Base-by-base conservation (phyloP, 257 asterid genomes). In the Rauvolfia tetraphylla region DNA sequence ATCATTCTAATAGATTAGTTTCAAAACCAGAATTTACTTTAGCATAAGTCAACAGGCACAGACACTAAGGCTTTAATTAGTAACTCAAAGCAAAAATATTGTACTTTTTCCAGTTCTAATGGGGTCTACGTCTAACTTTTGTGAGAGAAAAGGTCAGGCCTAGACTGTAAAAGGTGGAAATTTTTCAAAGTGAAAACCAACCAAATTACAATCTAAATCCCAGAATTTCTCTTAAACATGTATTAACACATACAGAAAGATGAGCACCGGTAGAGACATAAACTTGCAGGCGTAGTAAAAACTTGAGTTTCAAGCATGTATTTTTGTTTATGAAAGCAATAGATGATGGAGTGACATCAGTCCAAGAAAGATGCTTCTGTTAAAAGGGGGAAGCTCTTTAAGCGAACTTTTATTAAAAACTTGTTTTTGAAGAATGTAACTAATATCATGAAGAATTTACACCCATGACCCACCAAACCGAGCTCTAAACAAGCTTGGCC, bases 1-100 rank as follows among this genome's bases (percentile, higher is more conserved):
- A 79, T 59, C 67, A 80, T 59, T 46, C 76, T 38, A 81, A 71
- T 69, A 67, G 68, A 77, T 88, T 69, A 84, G 87, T 76, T 75
- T 81, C 78, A 53, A 65, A 59, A 71, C 53, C 42, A 25, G 56
- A 61, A 17, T 27, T 33, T 41, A n/a, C 29, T 9, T 48, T 34
- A 71, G 65, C 39, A 77, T 27, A 34, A 67, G 20, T 68, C n/a
- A 79, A 75, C 36, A 36, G 74, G 22, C 68, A 25, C 23, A 27
- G 25, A 27, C 25, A 56, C 48, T 2, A 46, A 4, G 51, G 10
- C 12, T 46, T 46, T 46, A 46, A 6, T 46, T 46, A 2, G 10
- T 11, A 46, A 7, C 51, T 46, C 51, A 46, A 46, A 46, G 46
- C 46, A 2, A 46, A 46, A 46, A 46, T 11, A 46, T 46, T 46